A percentile compares a stretch with the other conserved stretches of the same genome.
phyloP scores from a whole-genome alignment of 441 rosid species.

The Gossypium davidsonii region DNA sequence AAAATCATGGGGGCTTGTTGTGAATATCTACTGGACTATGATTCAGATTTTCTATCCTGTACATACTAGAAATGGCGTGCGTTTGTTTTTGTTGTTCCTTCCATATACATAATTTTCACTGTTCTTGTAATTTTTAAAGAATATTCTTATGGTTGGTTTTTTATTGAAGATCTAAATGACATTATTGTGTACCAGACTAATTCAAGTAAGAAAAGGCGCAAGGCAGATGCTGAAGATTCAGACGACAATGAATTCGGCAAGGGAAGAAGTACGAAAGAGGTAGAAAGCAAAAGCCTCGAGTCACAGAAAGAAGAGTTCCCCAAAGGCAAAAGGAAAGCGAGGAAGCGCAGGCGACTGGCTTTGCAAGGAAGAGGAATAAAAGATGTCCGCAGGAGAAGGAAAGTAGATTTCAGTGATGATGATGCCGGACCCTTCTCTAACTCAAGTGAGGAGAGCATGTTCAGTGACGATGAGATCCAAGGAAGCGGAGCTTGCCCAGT shows the following conservation, averaged over 20 bases:
- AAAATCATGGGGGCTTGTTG: not conserved
- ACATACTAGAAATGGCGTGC: not conserved
- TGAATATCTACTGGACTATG: not conserved
- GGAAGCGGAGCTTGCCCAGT: slow-evolving; percentile 36
- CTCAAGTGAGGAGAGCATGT: slow-evolving; percentile 64
- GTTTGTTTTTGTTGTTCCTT: not conserved
- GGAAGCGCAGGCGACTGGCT: slow-evolving; percentile 64
- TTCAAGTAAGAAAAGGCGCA: slow-evolving; percentile 78
- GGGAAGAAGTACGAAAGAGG: slow-evolving; percentile 36
- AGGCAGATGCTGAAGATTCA: slow-evolving; percentile 65
- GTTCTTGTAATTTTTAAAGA: not conserved
- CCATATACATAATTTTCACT: not conserved
- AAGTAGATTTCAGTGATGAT: slow-evolving; percentile 40
- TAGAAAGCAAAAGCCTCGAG: slow-evolving; percentile 43
- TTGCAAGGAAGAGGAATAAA: slow-evolving; percentile 67
- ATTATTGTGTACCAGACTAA: slow-evolving; percentile 53
- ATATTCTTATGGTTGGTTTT: not conserved
- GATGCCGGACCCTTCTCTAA: slow-evolving; percentile 52
- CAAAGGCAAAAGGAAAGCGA: slow-evolving; percentile 76
- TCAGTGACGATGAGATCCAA: slow-evolving; percentile 57
- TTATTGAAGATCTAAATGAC: slow-evolving; percentile 9
- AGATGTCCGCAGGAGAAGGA: slow-evolving; percentile 46
- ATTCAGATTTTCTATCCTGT: not conserved
- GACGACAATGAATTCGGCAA: slow-evolving; percentile 55
- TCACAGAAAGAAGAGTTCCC: slow-evolving; percentile 73